Evolutionary conservation across 177 flowering plant genomes (phyloP).

Genomic region (Tripterygium wilfordii): DNA sequence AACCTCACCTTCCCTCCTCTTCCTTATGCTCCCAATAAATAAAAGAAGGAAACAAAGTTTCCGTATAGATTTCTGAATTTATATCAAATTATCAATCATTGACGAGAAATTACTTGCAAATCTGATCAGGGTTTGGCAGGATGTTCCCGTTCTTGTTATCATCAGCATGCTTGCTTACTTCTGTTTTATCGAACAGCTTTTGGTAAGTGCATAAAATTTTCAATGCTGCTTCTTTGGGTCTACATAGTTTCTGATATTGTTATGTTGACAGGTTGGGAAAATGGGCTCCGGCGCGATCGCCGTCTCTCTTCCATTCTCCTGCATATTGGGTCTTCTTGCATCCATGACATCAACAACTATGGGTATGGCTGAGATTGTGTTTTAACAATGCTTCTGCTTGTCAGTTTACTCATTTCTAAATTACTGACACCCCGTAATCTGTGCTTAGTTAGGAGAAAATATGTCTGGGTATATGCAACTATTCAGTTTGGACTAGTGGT

Average conservation of each 20-base stretch:
- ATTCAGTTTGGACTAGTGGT: slow-evolving; percentile 74
- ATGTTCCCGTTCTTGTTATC: slow-evolving; percentile 62
- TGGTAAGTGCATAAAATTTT: slow-evolving; percentile 30
- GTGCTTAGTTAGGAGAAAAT: slow-evolving; percentile 47
- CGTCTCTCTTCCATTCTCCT: slow-evolving; percentile 67
- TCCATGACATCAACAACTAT: slow-evolving; percentile 71
- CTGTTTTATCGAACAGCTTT: slow-evolving; percentile 68
- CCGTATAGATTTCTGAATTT: too few species aligned
- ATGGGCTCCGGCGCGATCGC: slow-evolving; percentile 64
- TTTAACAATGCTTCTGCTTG: neutral
- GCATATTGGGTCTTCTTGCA: slow-evolving; percentile 67
- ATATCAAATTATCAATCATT: too few species aligned
- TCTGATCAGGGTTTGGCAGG: slow-evolving; percentile 64
- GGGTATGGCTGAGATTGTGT: slow-evolving; percentile 36
- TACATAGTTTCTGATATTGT: slow-evolving; percentile 3
- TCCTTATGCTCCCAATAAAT: too few species aligned
- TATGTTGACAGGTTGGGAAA: slow-evolving; percentile 31
- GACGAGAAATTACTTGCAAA: neutral
- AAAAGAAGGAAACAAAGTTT: too few species aligned
- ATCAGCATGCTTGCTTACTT: slow-evolving; percentile 78
- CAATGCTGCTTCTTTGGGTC: neutral
- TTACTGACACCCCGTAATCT: slow-evolving; percentile 6
- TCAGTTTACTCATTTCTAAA: neutral
- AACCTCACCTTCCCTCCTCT: too few species aligned
- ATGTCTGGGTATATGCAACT: slow-evolving; percentile 76